phyloP scores from a whole-genome alignment of 305 asterid genomes.

The Fraxinus nigra region DNA sequence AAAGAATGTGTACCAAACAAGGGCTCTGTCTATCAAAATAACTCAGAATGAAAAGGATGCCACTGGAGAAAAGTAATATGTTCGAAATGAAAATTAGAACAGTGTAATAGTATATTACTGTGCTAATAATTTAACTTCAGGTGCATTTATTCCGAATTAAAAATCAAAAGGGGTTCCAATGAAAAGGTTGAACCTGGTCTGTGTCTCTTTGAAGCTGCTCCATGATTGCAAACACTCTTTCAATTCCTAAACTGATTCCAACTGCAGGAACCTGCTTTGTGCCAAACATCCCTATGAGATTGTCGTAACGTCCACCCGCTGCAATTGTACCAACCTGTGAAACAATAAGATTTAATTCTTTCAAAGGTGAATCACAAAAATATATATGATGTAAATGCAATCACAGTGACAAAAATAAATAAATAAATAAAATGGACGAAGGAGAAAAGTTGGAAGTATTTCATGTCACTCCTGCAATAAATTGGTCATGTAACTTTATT shows the following conservation, averaged over 20 bases:
- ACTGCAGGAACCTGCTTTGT: conserved; percentile 85
- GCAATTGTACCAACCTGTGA: conserved; percentile 91
- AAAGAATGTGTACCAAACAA: no score
- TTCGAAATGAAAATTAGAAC: not conserved
- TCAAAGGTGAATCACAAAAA: not conserved
- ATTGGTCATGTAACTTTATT: not conserved
- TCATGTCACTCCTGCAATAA: not conserved
- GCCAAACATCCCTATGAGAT: conserved; percentile 85
- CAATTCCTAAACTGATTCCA: conserved; percentile 93
- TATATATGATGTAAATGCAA: not conserved
- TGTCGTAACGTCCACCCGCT: conserved; percentile 95
- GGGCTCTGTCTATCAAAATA: not conserved
- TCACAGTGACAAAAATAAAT: not conserved
- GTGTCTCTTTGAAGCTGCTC: conserved; percentile 69
- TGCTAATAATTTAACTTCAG: not conserved
- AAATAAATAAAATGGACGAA: not conserved
- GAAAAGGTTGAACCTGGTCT: conserved; percentile 48
- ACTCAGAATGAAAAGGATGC: not conserved
- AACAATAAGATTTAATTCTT: not conserved
- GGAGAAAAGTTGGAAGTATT: not conserved
- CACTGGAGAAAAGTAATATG: not conserved
- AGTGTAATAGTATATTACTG: not conserved
- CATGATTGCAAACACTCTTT: conserved; percentile 83
- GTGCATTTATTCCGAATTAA: not conserved
- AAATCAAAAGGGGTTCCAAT: not conserved